phyloP scores from a whole-genome alignment of 2,329 filamentous ascomycete species.

The Aureobasidium namibiae region DNA sequence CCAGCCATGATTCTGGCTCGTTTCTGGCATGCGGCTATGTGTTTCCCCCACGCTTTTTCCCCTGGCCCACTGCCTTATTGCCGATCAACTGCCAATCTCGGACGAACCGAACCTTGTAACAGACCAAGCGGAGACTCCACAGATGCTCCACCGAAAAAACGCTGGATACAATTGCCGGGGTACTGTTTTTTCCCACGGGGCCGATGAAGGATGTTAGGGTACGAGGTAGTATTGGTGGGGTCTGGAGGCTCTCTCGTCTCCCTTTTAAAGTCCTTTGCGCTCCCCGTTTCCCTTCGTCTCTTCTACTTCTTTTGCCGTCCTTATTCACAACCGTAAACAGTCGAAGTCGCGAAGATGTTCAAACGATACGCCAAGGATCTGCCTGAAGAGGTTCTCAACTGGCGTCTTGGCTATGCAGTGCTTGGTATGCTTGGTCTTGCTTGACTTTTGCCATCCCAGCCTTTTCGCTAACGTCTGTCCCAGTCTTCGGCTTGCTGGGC shows the following conservation, averaged over 20 bases:
- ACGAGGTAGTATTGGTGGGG: not conserved
- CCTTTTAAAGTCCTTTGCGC: not conserved
- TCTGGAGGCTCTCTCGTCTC: not conserved
- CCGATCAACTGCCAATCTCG: not conserved
- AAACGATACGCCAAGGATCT: constrained; percentile 50
- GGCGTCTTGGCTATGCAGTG: constrained; percentile 70
- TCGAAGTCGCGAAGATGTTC: constrained; percentile 22
- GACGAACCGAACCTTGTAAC: not conserved
- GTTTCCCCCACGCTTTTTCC: not conserved
- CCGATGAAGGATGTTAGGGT: not conserved
- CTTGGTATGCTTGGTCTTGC: constrained; percentile 29
- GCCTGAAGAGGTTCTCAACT: constrained; percentile 65
- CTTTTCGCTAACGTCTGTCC: not conserved
- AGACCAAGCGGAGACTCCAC: not conserved
- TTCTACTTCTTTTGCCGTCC: not conserved
- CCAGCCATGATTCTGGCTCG: no score
- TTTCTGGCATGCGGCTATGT: not conserved
- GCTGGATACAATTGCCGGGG: not conserved
- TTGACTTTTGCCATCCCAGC: not conserved
- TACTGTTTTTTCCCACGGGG: not conserved
- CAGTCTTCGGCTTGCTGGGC: constrained; percentile 50
- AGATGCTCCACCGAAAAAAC: not conserved
- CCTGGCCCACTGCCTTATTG: not conserved
- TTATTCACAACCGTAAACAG: no score
- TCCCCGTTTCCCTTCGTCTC: not conserved